Percentiles rank a stretch among this genome's conserved stretches.
phyloP scores from a whole-genome alignment of 331 rosid genomes.

The Malus hybrid region DNA sequence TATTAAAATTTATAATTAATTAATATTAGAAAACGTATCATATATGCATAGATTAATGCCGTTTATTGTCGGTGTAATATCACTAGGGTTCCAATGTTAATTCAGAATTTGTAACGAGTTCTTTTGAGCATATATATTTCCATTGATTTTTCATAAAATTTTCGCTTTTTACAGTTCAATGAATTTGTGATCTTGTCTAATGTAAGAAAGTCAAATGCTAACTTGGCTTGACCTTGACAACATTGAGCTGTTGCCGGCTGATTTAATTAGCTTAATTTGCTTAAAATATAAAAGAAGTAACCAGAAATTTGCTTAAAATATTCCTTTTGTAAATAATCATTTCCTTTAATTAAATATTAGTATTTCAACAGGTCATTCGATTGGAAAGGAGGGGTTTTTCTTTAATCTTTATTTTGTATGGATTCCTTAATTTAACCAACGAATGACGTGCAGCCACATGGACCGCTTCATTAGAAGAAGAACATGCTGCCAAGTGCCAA shows the following conservation, averaged over 20 bases:
- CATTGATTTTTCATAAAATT: no score
- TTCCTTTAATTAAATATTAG: neutral
- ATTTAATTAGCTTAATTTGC: neutral
- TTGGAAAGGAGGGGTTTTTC: neutral
- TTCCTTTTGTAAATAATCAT: neutral
- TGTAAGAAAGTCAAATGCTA: neutral
- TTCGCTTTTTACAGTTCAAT: neutral
- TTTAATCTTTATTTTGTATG: neutral
- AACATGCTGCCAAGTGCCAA: neutral
- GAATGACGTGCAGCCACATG: neutral
- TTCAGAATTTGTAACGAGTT: no score
- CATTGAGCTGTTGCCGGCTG: neutral
- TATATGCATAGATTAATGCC: no score
- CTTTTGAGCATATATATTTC: no score
- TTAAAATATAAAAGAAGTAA: neutral
- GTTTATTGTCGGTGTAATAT: no score
- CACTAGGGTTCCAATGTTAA: no score
- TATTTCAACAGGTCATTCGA: neutral
- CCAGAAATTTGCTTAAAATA: neutral
- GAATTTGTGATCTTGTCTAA: neutral
- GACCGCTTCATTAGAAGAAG: neutral
- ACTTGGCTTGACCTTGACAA: neutral
- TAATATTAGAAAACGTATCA: no score
- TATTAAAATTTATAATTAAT: no score
- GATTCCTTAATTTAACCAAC: neutral